Percentiles rank a stretch among this genome's conserved stretches.
phyloP scores from a whole-genome alignment of 305 asterid species.

The Fraxinus xanthoxyloides region DNA sequence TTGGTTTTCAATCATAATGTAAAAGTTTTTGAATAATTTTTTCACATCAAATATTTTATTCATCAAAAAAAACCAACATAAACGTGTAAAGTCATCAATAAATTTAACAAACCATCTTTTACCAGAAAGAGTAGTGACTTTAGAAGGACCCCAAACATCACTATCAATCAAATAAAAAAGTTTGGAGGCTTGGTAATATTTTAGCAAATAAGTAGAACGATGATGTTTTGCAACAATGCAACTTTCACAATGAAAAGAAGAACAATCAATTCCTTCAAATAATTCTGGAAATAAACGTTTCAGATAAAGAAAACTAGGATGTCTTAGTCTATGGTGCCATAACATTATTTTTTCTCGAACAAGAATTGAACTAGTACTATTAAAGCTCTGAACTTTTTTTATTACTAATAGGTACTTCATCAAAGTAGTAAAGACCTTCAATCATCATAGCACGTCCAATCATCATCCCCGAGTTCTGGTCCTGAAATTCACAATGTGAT shows the following conservation, averaged over 20 bases:
- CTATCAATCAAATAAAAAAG: background rate
- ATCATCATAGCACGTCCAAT: background rate
- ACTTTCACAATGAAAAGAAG: background rate
- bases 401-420: background rate
- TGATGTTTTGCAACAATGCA: background rate
- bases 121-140: background rate
- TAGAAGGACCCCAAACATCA: background rate
- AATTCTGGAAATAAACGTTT: background rate
- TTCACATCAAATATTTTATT: background rate
- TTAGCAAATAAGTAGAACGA: background rate
- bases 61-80: background rate
- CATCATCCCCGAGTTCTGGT: background rate
- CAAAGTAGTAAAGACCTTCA: background rate
- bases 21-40: background rate
- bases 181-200: background rate
- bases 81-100: background rate
- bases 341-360: background rate
- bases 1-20: background rate
- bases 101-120: background rate
- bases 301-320: background rate
- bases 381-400: background rate
- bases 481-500: background rate
- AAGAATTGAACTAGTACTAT: background rate
- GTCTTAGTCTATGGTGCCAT: background rate
- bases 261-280: background rate